Evolutionary conservation across 108 stramenopile species (phyloP).

Genomic region (Nitzschia sp.): DNA sequence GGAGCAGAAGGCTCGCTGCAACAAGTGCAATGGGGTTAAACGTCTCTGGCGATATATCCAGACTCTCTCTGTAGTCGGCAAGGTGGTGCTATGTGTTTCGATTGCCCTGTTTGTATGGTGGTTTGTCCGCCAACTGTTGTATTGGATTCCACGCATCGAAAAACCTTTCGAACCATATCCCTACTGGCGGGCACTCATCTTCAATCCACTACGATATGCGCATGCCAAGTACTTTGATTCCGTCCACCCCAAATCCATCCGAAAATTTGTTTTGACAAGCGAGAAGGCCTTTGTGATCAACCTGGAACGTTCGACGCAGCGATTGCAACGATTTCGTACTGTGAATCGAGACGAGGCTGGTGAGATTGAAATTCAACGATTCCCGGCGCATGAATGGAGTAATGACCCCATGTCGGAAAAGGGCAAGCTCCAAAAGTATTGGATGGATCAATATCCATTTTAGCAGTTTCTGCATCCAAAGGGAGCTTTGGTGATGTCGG

Average conservation of each 20-base stretch:
- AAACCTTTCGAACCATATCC: constrained; percentile 3
- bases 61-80: too few species aligned
- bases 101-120: too few species aligned
- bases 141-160: constrained; percentile 4
- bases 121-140: neutral
- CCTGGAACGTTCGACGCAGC: constrained; percentile 2
- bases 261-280: neutral
- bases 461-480: neutral
- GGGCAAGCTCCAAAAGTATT: neutral
- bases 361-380: constrained; percentile 2
- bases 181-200: constrained; percentile 7
- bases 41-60: too few species aligned
- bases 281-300: constrained; percentile 16
- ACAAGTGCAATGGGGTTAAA: too few species aligned
- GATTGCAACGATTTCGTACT: neutral
- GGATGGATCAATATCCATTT: constrained; percentile 1
- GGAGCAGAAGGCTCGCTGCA: too few species aligned
- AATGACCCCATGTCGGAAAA: neutral
- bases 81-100: too few species aligned
- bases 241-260: neutral
- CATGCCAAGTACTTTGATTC: constrained; percentile 5
- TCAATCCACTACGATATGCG: constrained; percentile 12
- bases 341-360: neutral
- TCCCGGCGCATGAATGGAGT: constrained; percentile 7
- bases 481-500: constrained; percentile 1